These are phyloP conservation scores for Camellia oleifera DNA, from an alignment of 179 eudicot species.

Conservation along the genomic window DNA sequence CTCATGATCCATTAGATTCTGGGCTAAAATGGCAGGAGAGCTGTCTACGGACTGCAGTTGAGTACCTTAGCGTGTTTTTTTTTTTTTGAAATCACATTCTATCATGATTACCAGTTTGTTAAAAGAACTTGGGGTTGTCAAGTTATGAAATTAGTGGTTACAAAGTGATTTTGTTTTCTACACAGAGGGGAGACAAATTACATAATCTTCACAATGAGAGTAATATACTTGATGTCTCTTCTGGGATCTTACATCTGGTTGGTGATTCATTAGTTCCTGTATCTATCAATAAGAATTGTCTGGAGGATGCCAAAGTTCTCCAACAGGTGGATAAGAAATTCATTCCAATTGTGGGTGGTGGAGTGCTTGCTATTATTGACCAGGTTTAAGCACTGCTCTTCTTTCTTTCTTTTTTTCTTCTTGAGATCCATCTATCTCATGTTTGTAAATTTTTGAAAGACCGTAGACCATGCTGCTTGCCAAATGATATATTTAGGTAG, in stretches of 20 bases:
- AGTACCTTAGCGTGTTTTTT: constrained; percentile 22
- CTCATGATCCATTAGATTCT: constrained; percentile 38
- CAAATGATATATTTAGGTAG: no score
- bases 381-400: constrained; percentile 52
- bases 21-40: constrained; percentile 62
- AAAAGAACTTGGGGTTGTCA: not conserved
- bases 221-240: constrained; percentile 63
- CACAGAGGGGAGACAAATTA: constrained; percentile 44
- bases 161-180: not conserved
- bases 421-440: not conserved
- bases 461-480: not conserved
- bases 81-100: constrained; percentile 9
- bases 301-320: constrained; percentile 75
- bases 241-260: constrained; percentile 62
- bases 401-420: not conserved
- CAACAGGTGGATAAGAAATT: constrained; percentile 89
- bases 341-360: constrained; percentile 83
- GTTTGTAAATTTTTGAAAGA: not conserved
- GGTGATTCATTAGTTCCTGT: constrained; percentile 78
- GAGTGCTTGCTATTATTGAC: constrained; percentile 77
- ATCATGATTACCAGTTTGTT: not conserved
- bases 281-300: constrained; percentile 56
- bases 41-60: constrained; percentile 27
- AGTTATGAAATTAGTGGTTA: not conserved
- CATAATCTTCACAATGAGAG: constrained; percentile 32